phyloP scores from a whole-genome alignment of 306 rosid genomes.

The Astragalus membranaceus region DNA sequence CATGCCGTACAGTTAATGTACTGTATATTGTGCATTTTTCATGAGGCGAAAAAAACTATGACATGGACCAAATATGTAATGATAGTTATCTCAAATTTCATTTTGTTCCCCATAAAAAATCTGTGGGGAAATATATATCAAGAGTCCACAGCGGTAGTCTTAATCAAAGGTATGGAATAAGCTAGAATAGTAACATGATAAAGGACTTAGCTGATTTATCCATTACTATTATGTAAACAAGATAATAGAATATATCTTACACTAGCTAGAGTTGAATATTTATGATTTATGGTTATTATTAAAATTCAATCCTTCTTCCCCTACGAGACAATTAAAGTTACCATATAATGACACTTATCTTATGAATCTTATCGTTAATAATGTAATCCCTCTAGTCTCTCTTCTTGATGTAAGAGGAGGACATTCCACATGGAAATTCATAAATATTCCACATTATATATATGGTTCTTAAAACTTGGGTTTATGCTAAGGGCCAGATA shows the following conservation, averaged over 20 bases:
- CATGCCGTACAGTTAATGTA: not conserved
- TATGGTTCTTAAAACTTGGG: slow-evolving; percentile 13
- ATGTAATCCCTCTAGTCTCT: not conserved
- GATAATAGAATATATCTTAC: slow-evolving; percentile 21
- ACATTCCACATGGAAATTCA: slow-evolving; percentile 22
- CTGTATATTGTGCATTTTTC: slow-evolving; percentile 19
- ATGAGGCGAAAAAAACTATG: not conserved
- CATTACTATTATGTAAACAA: slow-evolving; percentile 9
- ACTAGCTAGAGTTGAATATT: not conserved
- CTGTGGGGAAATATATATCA: not conserved
- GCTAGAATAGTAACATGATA: slow-evolving; percentile 4
- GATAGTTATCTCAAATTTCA: slow-evolving; percentile 12
- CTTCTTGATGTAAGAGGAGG: slow-evolving; percentile 28
- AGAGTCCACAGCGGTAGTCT: not conserved
- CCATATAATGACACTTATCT: slow-evolving; percentile 16
- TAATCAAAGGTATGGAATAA: slow-evolving; percentile 17
- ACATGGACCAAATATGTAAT: slow-evolving; percentile 1
- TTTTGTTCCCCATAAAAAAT: slow-evolving; percentile 21
- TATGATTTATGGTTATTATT: not conserved
- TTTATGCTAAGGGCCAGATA: slow-evolving; percentile 20
- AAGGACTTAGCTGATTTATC: slow-evolving; percentile 3
- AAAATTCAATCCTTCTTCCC: not conserved
- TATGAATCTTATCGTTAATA: slow-evolving; percentile 28
- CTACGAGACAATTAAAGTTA: slow-evolving; percentile 11
- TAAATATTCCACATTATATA: slow-evolving; percentile 19